phyloP scores from a whole-genome alignment of 2,329 filamentous ascomycete genomes.

The Pseudopithomyces chartarum region DNA sequence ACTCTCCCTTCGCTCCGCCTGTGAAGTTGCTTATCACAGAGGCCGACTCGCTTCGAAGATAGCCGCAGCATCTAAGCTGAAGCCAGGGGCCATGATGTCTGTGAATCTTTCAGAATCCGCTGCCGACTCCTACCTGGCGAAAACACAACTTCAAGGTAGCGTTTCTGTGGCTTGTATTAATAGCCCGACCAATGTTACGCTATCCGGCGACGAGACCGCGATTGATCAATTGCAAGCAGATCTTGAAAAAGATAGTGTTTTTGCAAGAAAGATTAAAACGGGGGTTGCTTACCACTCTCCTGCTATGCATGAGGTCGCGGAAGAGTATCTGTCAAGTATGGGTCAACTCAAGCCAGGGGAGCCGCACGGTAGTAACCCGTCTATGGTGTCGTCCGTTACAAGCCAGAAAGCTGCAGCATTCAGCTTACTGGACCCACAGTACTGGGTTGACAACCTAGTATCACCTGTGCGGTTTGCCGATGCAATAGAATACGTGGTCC shows the following conservation, averaged over 20 bases:
- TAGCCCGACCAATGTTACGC: conserved; percentile 32
- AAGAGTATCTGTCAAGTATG: not conserved
- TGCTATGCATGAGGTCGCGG: conserved; percentile 38
- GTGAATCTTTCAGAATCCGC: not conserved
- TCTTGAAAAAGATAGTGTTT: conserved; percentile 42
- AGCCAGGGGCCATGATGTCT: conserved; percentile 5
- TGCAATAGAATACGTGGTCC: conserved; percentile 3
- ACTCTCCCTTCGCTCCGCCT: conserved; percentile 17
- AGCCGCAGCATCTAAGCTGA: not conserved
- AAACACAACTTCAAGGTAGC: not conserved
- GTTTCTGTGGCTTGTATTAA: conserved; percentile 7
- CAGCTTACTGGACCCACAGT: not conserved
- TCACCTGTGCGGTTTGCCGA: conserved; percentile 40
- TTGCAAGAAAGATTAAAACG: conserved; percentile 46
- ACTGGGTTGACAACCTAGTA: conserved; percentile 47
- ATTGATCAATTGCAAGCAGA: conserved; percentile 37
- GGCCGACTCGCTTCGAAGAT: conserved; percentile 4
- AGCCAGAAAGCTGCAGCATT: not conserved
- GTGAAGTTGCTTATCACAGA: conserved; percentile 21
- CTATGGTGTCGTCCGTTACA: conserved; percentile 2
- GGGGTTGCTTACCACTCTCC: conserved; percentile 52
- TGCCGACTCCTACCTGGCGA: not conserved
- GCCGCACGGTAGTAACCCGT: not conserved
- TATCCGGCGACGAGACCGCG: conserved; percentile 49
- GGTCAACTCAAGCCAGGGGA: not conserved